These are phyloP conservation scores for Oidiodendron maius DNA, from an alignment of 495 filamentous ascomycete genomes.

Conservation along the genomic window DNA sequence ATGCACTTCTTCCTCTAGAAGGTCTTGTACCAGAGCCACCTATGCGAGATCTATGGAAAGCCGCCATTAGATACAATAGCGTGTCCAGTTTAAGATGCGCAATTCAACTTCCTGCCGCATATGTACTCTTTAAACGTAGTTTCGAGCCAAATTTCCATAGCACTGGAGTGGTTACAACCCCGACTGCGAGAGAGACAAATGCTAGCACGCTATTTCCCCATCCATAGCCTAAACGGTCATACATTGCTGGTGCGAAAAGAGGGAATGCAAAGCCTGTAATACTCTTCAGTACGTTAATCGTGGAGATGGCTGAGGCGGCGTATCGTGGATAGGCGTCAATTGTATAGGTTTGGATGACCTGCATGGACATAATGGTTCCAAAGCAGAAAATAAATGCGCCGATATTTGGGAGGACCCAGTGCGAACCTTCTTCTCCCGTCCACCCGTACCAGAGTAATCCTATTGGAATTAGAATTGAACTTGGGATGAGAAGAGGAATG, in stretches of 20 bases:
- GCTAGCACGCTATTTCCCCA: constrained; percentile 53
- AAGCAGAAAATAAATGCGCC: constrained; percentile 53
- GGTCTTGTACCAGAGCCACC: too few relatives aligned
- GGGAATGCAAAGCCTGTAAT: constrained; percentile 73
- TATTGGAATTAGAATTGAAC: constrained; percentile 50
- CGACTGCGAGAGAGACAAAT: constrained; percentile 42
- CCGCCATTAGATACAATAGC: too few relatives aligned
- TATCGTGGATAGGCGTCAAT: constrained; percentile 73
- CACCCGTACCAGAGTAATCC: constrained; percentile 72
- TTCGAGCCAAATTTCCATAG: constrained; percentile 43
- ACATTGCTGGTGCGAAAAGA: constrained; percentile 67
- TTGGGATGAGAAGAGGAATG: constrained; percentile 55
- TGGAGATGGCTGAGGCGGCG: constrained; percentile 67
- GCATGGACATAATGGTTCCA: constrained; percentile 59
- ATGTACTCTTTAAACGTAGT: constrained; percentile 32
- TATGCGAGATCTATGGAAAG: too few relatives aligned
- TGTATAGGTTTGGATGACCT: constrained; percentile 68
- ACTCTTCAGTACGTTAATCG: constrained; percentile 59
- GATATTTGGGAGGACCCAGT: constrained; percentile 72
- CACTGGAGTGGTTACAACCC: constrained; percentile 42
- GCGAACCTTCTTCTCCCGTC: constrained; percentile 52
- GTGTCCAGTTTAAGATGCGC: too few relatives aligned
- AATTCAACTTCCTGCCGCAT: background rate
- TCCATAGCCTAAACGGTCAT: constrained; percentile 44
- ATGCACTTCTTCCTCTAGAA: too few relatives aligned